Conservation (phyloP, 2,329 filamentous ascomycete genomes). For the Ceratocystis papillata region DNA sequence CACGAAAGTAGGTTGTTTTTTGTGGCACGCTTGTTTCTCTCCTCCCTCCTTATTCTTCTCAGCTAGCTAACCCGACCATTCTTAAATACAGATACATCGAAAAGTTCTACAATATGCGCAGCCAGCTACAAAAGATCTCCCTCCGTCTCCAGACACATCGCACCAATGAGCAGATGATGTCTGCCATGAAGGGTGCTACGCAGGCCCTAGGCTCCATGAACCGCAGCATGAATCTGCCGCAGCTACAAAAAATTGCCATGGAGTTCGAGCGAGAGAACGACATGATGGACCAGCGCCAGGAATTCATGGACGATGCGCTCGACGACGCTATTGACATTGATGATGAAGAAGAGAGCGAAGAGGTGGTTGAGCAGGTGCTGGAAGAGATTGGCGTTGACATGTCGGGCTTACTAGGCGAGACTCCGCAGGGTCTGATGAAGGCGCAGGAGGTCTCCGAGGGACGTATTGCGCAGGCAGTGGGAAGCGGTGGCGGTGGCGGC, state of each 20-base stretch:
- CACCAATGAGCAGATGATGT: constrained; percentile 99
- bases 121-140: constrained; percentile 91
- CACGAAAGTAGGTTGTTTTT: constrained; percentile 50
- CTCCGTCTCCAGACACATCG: constrained; percentile 93
- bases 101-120: constrained; percentile 98
- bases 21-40: constrained; percentile 11
- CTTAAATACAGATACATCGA: constrained; percentile 64
- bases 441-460: constrained; percentile 60
- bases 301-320: constrained; percentile 99
- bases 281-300: constrained; percentile 96
- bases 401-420: constrained; percentile 67
- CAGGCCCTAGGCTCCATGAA: constrained; percentile 94
- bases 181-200: constrained; percentile 97
- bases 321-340: constrained; percentile 88
- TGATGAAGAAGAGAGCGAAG: constrained; percentile 90
- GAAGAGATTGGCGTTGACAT: constrained; percentile 96
- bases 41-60: neutral
- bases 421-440: constrained; percentile 58
- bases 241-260: constrained; percentile 92
- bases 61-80: neutral
- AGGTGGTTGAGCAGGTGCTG: constrained; percentile 90
- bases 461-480: constrained; percentile 76
- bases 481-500: constrained; percentile 38
- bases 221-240: constrained; percentile 90
- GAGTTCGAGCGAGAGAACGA: constrained; percentile 98